A percentile compares a stretch with the other conserved stretches of the same genome.
phyloP scores from a whole-genome alignment of 345 rosid genomes.

The Viola odorata region DNA sequence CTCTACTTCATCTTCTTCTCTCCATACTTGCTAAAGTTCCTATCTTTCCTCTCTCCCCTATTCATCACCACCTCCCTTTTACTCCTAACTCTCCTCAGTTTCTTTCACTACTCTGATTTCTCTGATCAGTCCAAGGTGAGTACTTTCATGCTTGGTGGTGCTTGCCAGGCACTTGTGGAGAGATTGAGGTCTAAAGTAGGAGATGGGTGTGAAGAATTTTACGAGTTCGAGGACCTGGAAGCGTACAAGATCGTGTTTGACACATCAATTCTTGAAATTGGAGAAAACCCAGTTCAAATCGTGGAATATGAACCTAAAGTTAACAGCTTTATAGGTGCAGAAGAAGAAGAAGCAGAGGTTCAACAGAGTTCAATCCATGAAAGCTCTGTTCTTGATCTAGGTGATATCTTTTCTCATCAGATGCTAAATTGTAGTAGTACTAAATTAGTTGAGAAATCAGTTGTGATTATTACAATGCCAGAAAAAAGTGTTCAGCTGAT shows the following conservation, averaged over 20 bases:
- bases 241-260: conserved; percentile 64
- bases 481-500: conserved; percentile 8
- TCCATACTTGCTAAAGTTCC: conserved; percentile 64
- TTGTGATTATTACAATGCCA: neutral
- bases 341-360: conserved; percentile 14
- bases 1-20: conserved; percentile 49
- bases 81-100: conserved; percentile 54
- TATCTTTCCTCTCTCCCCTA: conserved; percentile 82
- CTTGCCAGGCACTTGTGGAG: conserved; percentile 37
- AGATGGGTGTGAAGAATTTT: conserved; percentile 24
- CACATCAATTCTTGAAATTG: conserved; percentile 26
- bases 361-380: conserved; percentile 25
- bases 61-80: conserved; percentile 68
- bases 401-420: neutral
- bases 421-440: neutral
- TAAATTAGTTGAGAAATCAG: neutral
- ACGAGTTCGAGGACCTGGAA: conserved; percentile 42
- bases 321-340: conserved; percentile 1
- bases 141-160: conserved; percentile 19
- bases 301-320: conserved; percentile 19
- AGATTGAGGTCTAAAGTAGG: conserved; percentile 35
- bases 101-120: conserved; percentile 16
- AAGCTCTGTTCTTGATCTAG: neutral
- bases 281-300: conserved; percentile 14
- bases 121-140: conserved; percentile 34